Base-by-base conservation (phyloP, 441 rosid genomes). In the Gossypium davidsonii region DNA sequence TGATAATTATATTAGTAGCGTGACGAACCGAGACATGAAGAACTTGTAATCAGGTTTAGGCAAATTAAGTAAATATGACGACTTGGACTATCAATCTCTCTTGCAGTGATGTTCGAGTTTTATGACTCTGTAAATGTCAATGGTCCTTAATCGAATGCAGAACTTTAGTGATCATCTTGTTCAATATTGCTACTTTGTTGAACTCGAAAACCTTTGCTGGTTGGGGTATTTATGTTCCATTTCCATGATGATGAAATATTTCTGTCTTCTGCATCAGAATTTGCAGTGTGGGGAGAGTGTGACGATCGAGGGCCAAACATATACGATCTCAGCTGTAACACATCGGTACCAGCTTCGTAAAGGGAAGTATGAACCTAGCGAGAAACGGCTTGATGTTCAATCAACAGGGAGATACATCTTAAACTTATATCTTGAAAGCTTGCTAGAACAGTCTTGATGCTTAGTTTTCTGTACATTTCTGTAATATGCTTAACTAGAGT, bases 241-340 rank as follows among this genome's bases (percentile, higher is more conserved):
- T 39, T 52, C 48, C 21, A n/a, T 21, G 49, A 70, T 21, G 9
- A 53, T 9, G 11, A 23, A 10, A 31, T 4, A 31, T 31, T 56
- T 56, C 1, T 74, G 28, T 74, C 48, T 72, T 66, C 51, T 65
- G 52, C 60, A 18, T 82, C 94, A 90, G 97, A 90, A 88, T 75
- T 78, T 91, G 85, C 94, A 91, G 67, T 86, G 97, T 12, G 98
- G 97, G 59, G 96, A 91, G 79, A 89, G 90, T 28, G 97, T 94
- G 76, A 91, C 89, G 14, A 90, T 91, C 0, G 93, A 94, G 87
- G 98, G 97, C 46, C 96, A 85, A 65, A 79, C 90, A 2, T 91
- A 94, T 46, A 94, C 92, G 4, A 84, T 94, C 61, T 86, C 93
- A 0, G 87, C 95, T 0, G 93, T 91, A 65, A 90, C 95, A 72